These are phyloP conservation scores for Botrytis aclada DNA, from an alignment of 2,329 filamentous ascomycete species.

Conservation along the genomic window DNA sequence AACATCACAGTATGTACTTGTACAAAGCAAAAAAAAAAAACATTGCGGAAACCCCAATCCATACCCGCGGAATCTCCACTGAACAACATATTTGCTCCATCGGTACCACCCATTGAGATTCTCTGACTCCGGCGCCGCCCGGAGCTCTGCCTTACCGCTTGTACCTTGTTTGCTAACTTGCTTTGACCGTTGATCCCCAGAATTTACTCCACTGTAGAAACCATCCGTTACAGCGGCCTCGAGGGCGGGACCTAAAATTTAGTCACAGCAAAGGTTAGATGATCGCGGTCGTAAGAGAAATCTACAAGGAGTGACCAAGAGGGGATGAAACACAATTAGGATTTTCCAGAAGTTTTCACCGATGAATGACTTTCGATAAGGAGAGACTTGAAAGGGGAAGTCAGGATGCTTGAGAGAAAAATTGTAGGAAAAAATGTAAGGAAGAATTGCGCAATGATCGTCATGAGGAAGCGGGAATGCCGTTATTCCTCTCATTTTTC, in stretches of 20 bases:
- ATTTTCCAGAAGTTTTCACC: background rate
- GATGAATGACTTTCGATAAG: background rate
- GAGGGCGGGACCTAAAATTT: background rate
- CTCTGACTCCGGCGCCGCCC: background rate
- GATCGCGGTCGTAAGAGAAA: background rate
- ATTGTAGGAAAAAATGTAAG: background rate
- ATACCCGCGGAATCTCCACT: background rate
- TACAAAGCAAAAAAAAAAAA: background rate
- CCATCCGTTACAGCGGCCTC: background rate
- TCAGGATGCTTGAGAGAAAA: background rate
- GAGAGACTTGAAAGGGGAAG: background rate
- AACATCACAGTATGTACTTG: background rate
- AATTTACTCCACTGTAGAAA: background rate
- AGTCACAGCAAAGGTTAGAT: background rate
- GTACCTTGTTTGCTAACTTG: background rate
- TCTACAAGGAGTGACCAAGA: background rate
- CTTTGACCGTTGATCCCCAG: background rate
- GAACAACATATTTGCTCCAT: background rate
- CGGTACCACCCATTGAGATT: background rate
- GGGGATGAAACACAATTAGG: background rate
- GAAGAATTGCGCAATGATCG: slow-evolving; percentile 16
- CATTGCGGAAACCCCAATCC: background rate
- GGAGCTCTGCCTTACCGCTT: slow-evolving; percentile 10
- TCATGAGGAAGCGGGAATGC: background rate
- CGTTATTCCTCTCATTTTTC: background rate